Conservation (phyloP, 2,329 filamentous ascomycete species). For the Diaporthe capsici region DNA sequence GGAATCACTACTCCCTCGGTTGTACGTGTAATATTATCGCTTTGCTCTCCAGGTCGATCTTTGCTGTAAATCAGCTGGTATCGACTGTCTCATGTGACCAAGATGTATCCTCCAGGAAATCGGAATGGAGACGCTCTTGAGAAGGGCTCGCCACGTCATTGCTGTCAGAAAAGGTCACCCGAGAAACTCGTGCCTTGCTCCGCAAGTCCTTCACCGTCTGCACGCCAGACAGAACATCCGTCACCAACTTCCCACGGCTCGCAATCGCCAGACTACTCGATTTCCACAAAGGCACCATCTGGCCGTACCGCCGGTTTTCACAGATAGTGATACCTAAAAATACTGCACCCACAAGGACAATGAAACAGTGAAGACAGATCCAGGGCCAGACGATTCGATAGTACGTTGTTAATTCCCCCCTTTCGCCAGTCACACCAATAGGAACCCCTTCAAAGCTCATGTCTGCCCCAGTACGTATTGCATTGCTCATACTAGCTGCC, state of each 20-base stretch:
- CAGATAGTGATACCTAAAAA: constrained; percentile 18
- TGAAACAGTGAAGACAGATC: constrained; percentile 30
- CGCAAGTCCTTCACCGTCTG: not conserved
- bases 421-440: not conserved
- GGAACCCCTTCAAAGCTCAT: not conserved
- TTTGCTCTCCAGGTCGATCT: too few relatives aligned
- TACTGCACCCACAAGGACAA: not conserved
- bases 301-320: not conserved
- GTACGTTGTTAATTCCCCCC: constrained; percentile 1
- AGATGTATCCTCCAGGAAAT: not conserved
- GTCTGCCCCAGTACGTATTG: not conserved
- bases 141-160: not conserved
- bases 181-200: not conserved
- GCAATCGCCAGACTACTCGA: constrained; percentile 18
- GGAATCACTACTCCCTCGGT: too few relatives aligned
- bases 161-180: not conserved
- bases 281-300: constrained; percentile 8
- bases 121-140: not conserved
- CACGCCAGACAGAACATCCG: not conserved
- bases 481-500: constrained; percentile 32
- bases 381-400: constrained; percentile 36
- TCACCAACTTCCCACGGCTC: not conserved
- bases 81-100: too few relatives aligned
- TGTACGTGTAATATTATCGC: too few relatives aligned
- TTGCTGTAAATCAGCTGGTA: too few relatives aligned